Evolutionary conservation across 164 flowering plant species (phyloP), one percentile per base, ranked within the genome.

Genomic region (Magnolia changhungtana): DNA sequence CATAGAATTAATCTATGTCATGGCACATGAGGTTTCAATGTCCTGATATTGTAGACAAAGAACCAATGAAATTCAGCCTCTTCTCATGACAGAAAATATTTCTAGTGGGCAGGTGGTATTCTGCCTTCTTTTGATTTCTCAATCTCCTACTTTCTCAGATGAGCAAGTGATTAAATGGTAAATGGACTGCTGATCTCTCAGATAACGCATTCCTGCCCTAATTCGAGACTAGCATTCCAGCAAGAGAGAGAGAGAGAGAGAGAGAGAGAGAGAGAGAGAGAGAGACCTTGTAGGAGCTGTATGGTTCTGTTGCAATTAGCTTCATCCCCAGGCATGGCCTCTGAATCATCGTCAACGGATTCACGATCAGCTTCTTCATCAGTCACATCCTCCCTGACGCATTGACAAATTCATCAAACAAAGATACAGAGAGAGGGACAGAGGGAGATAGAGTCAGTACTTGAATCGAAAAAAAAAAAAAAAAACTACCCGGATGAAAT

Each of bases 251-350:
- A 45, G 13, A 19, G 13, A 64, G 9, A 1, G 18, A n/a, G 20
- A 10, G 52, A 27, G 5, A 67, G 50, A 51, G 9, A 21, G 9
- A 67, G 13, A 68, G 37, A 68, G 7, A 13, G 18, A 24, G 67
- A 9, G 69, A 31, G 29, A 76, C 78, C 73, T 69, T 58, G 72
- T 1, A 76, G 78, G 31, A 58, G 51, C 37, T 50, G 20, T 49
- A 69, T n/a, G 73, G 69, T 61, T 69, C 72, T 52, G 18, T 49
- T 37, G 73, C 78, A 76, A 31, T 23, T 9, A 31, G 20, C 65
- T 18, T 72, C 66, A 18, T 55, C 66, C 1, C 18, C 65, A 58
- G 50, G 49, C 66, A 58, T 24, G 21, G 52, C 76, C 18, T 74
- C 71, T 66, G 73, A 76, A 7, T 68, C 72, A 14, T 61, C 78